Percentiles rank a stretch among this genome's conserved stretches.
Evolutionary conservation across 1,139 yeast species (phyloP).

Genomic region (Lodderomyces jiufengensis): DNA sequence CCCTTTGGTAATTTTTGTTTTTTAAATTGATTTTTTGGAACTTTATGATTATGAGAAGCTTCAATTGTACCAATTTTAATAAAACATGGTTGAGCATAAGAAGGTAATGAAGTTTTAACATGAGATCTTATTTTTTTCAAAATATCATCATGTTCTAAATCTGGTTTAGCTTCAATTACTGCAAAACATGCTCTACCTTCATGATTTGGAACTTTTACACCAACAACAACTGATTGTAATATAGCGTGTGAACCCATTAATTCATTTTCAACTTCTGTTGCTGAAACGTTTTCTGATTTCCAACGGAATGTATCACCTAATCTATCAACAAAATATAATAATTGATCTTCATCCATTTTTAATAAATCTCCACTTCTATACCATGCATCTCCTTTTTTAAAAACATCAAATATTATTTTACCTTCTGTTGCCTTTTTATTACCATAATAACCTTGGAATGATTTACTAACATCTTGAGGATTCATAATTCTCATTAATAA

Average conservation of each 20-base stretch:
- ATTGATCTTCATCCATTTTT: conserved; percentile 62
- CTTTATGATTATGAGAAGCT: conserved; percentile 81
- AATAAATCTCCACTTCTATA: conserved; percentile 85
- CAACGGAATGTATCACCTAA: conserved; percentile 96
- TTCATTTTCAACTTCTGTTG: conserved; percentile 87
- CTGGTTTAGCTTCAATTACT: conserved; percentile 55
- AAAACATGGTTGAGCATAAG: conserved; percentile 84
- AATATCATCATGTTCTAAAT: conserved; percentile 24
- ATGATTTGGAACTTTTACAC: conserved; percentile 79
- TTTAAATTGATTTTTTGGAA: conserved; percentile 73
- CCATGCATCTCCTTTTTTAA: conserved; percentile 87
- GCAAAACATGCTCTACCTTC: conserved; percentile 97
- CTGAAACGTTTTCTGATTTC: conserved; percentile 95
- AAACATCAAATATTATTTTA: conserved; percentile 70
- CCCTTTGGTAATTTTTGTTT: conserved; percentile 78
- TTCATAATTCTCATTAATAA: conserved; percentile 70
- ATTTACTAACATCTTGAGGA: conserved; percentile 59
- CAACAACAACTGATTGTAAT: conserved; percentile 80
- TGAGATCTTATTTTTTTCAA: conserved; percentile 31
- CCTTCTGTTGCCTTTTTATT: conserved; percentile 75
- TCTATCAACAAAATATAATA: conserved; percentile 84
- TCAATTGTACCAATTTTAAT: conserved; percentile 62
- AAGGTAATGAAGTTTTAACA: conserved; percentile 58
- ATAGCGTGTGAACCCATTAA: conserved; percentile 53
- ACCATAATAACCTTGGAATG: conserved; percentile 89